These are phyloP conservation scores for Chloridella minuta DNA, from an alignment of 352 stramenopile genomes.

Conservation along the genomic window DNA sequence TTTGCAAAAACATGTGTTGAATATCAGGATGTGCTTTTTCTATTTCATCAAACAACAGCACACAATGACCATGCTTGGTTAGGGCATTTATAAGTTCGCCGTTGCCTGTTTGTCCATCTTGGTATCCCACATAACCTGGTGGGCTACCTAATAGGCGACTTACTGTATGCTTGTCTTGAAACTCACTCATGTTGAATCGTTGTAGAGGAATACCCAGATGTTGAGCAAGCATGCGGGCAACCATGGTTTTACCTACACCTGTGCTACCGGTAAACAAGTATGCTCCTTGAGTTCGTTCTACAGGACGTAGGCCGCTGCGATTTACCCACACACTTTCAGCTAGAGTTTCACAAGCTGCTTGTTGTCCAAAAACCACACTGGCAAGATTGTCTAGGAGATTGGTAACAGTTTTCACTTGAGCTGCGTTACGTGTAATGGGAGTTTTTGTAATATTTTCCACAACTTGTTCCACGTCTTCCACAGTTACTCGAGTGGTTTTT, in stretches of 20 bases:
- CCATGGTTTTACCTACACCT: slow-evolving; percentile 65
- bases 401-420: too few species aligned
- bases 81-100: too few species aligned
- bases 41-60: slow-evolving; percentile 81
- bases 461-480: too few species aligned
- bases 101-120: slow-evolving; percentile 48
- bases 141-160: slow-evolving; percentile 54
- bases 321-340: too few species aligned
- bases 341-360: too few species aligned
- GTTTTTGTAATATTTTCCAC: too few species aligned
- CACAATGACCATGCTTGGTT: slow-evolving; percentile 26
- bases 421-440: too few species aligned
- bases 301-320: too few species aligned
- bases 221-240: slow-evolving; percentile 60
- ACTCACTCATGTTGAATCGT: slow-evolving; percentile 85
- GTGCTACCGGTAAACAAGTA: slow-evolving; percentile 77
- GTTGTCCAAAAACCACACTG: too few species aligned
- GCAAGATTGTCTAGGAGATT: too few species aligned
- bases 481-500: too few species aligned
- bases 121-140: slow-evolving; percentile 68
- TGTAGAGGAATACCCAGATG: slow-evolving; percentile 68
- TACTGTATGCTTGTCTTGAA: slow-evolving; percentile 77
- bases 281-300: slow-evolving; percentile 26
- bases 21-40: slow-evolving; percentile 84
- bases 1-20: slow-evolving; percentile 68